A percentile compares a stretch with the other conserved stretches of the same genome.
phyloP scores from a whole-genome alignment of 805 yeast species.

The Teunomyces stri region DNA sequence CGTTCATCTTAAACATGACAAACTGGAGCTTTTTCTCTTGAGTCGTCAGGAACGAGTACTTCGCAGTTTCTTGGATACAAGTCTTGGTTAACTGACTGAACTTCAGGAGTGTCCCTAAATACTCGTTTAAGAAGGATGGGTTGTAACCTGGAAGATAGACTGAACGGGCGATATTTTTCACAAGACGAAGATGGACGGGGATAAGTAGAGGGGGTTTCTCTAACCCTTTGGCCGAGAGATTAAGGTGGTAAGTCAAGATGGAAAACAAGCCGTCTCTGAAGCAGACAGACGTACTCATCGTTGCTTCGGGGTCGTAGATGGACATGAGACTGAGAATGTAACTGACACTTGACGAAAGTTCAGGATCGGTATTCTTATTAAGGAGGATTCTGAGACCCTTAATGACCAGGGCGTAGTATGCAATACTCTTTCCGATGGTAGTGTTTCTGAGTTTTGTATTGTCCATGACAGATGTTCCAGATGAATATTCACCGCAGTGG shows the following conservation, averaged over 20 bases:
- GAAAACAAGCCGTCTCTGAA: conserved; percentile 41
- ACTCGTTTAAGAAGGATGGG: conserved; percentile 31
- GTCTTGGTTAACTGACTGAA: conserved; percentile 19
- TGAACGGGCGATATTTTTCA: conserved; percentile 32
- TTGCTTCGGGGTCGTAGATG: conserved; percentile 43
- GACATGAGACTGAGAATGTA: conserved; percentile 40
- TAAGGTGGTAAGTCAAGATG: conserved; percentile 27
- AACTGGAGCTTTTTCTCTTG: conserved; percentile 8
- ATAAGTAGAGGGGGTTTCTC: conserved; percentile 14
- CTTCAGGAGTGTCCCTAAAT: conserved; percentile 18
- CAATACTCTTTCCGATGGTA: conserved; percentile 31
- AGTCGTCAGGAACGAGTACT: not conserved
- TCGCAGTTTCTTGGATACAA: not conserved
- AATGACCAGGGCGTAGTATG: conserved; percentile 36
- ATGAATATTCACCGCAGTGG: not conserved
- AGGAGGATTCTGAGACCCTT: conserved; percentile 29
- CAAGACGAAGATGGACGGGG: conserved; percentile 32
- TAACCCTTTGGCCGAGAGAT: conserved; percentile 11
- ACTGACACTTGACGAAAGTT: conserved; percentile 31
- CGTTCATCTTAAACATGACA: conserved; percentile 20
- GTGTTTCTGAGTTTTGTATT: conserved; percentile 20
- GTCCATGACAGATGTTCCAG: not conserved
- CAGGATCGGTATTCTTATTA: conserved; percentile 28
- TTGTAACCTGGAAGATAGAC: conserved; percentile 37
- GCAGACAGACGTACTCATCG: conserved; percentile 33